Conservation (phyloP, 2,329 filamentous ascomycete species). For the Triangularia verruculosa region DNA sequence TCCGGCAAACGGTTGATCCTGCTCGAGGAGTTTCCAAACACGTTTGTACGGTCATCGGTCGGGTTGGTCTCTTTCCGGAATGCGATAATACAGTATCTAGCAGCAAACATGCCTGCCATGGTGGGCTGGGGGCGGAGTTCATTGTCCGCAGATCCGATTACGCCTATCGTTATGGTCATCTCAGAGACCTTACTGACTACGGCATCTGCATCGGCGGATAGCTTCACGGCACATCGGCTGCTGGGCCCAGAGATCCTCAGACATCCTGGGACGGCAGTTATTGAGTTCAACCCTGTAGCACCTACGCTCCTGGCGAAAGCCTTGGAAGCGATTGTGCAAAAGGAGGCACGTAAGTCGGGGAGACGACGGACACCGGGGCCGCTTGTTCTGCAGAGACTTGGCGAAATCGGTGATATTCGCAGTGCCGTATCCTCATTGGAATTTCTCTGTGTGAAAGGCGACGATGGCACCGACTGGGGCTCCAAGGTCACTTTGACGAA, state of each 20-base stretch:
- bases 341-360: slow-evolving; percentile 78
- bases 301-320: slow-evolving; percentile 83
- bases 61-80: slow-evolving; percentile 69
- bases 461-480: slow-evolving; percentile 71
- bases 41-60: slow-evolving; percentile 63
- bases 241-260: slow-evolving; percentile 82
- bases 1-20: slow-evolving; percentile 59
- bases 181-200: slow-evolving; percentile 88
- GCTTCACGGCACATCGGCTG: slow-evolving; percentile 86
- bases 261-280: slow-evolving; percentile 72
- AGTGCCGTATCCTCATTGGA: slow-evolving; percentile 91
- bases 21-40: slow-evolving; percentile 80
- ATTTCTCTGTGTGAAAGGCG: slow-evolving; percentile 83
- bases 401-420: slow-evolving; percentile 86
- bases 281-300: slow-evolving; percentile 93
- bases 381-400: slow-evolving; percentile 71
- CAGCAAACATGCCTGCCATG: slow-evolving; percentile 60
- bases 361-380: slow-evolving; percentile 74
- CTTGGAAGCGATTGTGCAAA: slow-evolving; percentile 74
- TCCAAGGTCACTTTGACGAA: slow-evolving; percentile 70
- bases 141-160: slow-evolving; percentile 47
- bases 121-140: slow-evolving; percentile 44
- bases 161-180: slow-evolving; percentile 82
- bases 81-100: slow-evolving; percentile 71
- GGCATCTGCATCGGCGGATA: slow-evolving; percentile 80